Conservation (phyloP, 805 yeast genomes). For the Blastobotrys chiropterorum region DNA sequence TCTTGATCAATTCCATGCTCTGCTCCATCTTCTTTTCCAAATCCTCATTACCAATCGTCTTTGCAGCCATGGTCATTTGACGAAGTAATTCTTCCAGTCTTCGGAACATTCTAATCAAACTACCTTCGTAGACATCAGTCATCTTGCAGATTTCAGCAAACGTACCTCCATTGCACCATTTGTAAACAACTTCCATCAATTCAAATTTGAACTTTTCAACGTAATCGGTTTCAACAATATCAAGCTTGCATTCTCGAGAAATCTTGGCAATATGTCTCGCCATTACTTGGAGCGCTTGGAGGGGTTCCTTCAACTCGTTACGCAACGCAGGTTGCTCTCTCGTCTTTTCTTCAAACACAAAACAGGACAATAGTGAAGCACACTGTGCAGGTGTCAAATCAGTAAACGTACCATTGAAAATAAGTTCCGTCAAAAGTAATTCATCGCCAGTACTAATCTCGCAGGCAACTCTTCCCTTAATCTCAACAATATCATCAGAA, state of each 20-base stretch:
- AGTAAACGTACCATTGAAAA: constrained; percentile 92
- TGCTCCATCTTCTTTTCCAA: constrained; percentile 84
- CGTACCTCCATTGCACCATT: constrained; percentile 95
- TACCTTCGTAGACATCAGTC: constrained; percentile 98
- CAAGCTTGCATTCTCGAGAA: constrained; percentile 83
- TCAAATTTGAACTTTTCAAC: constrained; percentile 88
- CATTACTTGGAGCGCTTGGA: constrained; percentile 81
- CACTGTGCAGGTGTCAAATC: constrained; percentile 84
- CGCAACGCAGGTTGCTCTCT: constrained; percentile 77
- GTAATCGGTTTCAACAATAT: constrained; percentile 85
- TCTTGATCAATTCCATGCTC: constrained; percentile 77
- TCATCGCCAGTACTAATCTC: constrained; percentile 85
- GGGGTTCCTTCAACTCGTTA: constrained; percentile 89
- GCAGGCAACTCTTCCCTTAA: constrained; percentile 97
- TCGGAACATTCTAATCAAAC: constrained; percentile 89
- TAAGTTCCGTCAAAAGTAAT: constrained; percentile 78
- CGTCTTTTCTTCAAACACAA: constrained; percentile 94
- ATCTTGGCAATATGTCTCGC: constrained; percentile 87
- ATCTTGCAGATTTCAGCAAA: constrained; percentile 96
- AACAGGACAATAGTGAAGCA: constrained; percentile 87
- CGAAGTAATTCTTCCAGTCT: constrained; percentile 88
- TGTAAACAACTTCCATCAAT: constrained; percentile 92
- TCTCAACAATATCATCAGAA: constrained; percentile 85
- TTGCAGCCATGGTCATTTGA: constrained; percentile 87
- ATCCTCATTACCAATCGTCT: constrained; percentile 85